Evolutionary conservation across 495 filamentous ascomycete genomes (phyloP), one percentile per base, ranked within the genome.

Genomic region (Aspergillus saccharolyticus): DNA sequence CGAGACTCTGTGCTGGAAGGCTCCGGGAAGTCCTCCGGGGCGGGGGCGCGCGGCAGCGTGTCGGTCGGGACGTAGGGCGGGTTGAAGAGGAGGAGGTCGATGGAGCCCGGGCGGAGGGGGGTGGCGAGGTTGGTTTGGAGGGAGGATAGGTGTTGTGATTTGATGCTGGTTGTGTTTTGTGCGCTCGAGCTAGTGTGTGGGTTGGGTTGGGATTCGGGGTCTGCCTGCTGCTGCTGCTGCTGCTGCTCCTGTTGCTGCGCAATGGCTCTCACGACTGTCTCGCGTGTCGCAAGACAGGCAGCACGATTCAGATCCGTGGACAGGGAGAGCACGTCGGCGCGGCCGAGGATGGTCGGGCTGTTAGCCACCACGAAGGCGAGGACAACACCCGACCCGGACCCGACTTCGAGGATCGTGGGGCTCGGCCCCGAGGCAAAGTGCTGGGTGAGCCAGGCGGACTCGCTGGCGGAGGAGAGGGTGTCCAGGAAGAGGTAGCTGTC

Each of bases 401-500:
- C 94, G 44, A 96, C 76, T 73, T 98, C 94, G n/a, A 96, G 70
- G 30, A 96, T 69, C 1, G 94, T 67, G 7, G 89, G 87, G n/a
- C 78, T 50, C 4, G 77, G 43, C n/a, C 14, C 22, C 12, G 46
- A 51, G 55, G 55, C 46, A 53, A 77, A 96, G 45, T 83, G 82
- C 10, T 72, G 42, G 22, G 73, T 73, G 30, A 97, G 85, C 70
- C 92, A 98, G 33, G 77, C 57, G 5, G 81, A 87, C 71, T 96
- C 89, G 14, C 80, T 66, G 10, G 74, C 43, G 4, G 86, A 85
- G n/a, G 91, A 90, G 24, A 98, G 78, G 0, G 91, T 94, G 75
- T 98, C 94, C 22, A 98, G 81, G 33, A 98, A 79, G n/a, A 98
- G 83, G 68, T 87, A 97, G 17, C 90, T 95, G 72, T 98, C 94